phyloP scores from a whole-genome alignment of 176 grass and related monocot genomes.

The Juncus inflexus region DNA sequence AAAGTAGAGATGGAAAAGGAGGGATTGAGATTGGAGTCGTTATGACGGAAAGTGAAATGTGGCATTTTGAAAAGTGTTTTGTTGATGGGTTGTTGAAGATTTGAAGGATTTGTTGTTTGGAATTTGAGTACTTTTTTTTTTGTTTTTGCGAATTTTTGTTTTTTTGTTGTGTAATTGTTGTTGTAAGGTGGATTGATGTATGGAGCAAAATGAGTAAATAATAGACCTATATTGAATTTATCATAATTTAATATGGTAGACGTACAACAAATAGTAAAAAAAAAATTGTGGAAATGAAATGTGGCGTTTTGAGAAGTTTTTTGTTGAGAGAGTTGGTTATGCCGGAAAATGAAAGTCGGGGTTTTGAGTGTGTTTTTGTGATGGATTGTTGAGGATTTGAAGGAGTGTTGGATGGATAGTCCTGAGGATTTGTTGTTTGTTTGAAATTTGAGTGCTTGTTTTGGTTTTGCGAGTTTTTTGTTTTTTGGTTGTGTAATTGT shows the following conservation, averaged over 20 bases:
- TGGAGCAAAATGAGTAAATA: too few species aligned
- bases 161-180: too few species aligned
- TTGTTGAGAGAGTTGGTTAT: conserved; percentile 8
- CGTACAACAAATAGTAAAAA: too few species aligned
- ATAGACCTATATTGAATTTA: too few species aligned
- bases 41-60: conserved; percentile 67
- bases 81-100: conserved; percentile 24
- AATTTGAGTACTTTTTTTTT: background rate
- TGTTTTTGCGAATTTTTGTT: too few species aligned
- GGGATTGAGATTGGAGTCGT: conserved; percentile 84
- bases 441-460: background rate
- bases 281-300: conserved; percentile 41
- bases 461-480: too few species aligned
- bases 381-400: conserved; percentile 22
- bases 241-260: too few species aligned
- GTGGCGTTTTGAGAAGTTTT: conserved; percentile 41
- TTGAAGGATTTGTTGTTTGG: background rate
- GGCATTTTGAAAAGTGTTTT: conserved; percentile 44
- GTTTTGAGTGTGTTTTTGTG: background rate
- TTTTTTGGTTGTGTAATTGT: too few species aligned
- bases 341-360: too few species aligned
- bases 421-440: background rate
- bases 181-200: too few species aligned
- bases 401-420: background rate
- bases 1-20: conserved; percentile 44